Base-by-base conservation (phyloP, 192 early-diverging fungal genomes). In the Coemansia sp. region DNA sequence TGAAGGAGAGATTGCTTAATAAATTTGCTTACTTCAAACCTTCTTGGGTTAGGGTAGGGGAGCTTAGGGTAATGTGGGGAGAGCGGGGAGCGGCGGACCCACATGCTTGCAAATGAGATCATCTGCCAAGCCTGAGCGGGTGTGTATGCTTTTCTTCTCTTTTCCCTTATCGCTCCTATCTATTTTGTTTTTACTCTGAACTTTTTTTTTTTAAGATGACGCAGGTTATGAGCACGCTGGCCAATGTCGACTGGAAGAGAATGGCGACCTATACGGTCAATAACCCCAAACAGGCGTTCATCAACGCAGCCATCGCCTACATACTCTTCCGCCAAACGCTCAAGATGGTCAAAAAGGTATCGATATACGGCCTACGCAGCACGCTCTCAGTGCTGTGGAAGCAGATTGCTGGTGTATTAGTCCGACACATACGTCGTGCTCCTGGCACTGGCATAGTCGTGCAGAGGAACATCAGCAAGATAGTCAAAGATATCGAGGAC, bases 401-500 rank as follows among this genome's bases (percentile, higher is more conserved):
- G 33, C 63, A 70, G 31, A 34, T 75, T 16, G 71, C 79, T 13
- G 76, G 77, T 27, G 63, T 44, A 2, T 27, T 76, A 34, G 69
- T 83, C 33, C 73, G 75, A 27, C 69, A 74, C 36, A 49, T 83
- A 34, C 80, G 85, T 33, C 57, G 73, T 13, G 72, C 80, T 13
- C 85, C 85, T 1, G 85, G 85, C 15, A 75, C 92, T 0, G 87
- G 91, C 74, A 69, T 78, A 5, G 86, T 89, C 27, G 87, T 98
- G 64, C 84, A 94, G 64, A 79, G 76, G 6, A 91, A 95, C 73
- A 87, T 98, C 55, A 87, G 81, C 71, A 96, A 94, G 85, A 85
- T 86, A 18, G 83, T 95, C 63, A 84, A 80, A 61, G 89, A 90
- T n/a, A 91, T 98, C 52, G 91, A 97, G 70, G 86, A 92, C 36